Evolutionary conservation across 139 green algal genomes (phyloP), one percentile per base, ranked within the genome.

Genomic region (Micractinium sp.): DNA sequence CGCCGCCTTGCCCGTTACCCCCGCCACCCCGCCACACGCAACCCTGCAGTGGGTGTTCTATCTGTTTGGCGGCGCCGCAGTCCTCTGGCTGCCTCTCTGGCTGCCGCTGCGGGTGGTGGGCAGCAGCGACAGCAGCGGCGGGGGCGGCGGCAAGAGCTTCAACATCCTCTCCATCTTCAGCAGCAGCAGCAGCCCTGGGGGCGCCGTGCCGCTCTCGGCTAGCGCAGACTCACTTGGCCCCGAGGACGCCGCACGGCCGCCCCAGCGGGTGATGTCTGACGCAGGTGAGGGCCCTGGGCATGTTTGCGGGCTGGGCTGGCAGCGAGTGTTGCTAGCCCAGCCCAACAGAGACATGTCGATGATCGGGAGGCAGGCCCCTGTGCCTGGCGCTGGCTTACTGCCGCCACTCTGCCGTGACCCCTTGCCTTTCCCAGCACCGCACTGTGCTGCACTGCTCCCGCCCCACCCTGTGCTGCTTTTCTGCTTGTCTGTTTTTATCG

Each of bases 61-160:
- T 89, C 38, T 94, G 0, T 97, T 97, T 90, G 94, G 94, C 0
- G 91, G 56, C 9, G 80, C 91, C 31, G 95, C 94, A 4, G 39
- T 95, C 22, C 78, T 95, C 25, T 96, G 94, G 95, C 93, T 97
- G 82, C 94, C 95, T 0, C 81, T 95, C 23, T 97, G 95, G 95
- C 60, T 95, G 35, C 92, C 93, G 0, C 69, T 94, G 5, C 41
- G 83, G n/a, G 60, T 92, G 1, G 61, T 53, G 4, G 61, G 61
- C 77, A 78, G 87, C 63, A 71, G 38, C 56, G 61, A 61, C 36
- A 16, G 36, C 35, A 15, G 74, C 56, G 85, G 85, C 71, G 31
- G n/a, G n/a, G n/a, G 41, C 69, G 53, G 56, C 69, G 56, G 73
- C 85, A 88, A 88, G 85, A n/a, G 41, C 71, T 88, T 88, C 85